These are phyloP conservation scores for Haematococcus sp. DNA, from an alignment of 139 green algal species.

Conservation along the genomic window DNA sequence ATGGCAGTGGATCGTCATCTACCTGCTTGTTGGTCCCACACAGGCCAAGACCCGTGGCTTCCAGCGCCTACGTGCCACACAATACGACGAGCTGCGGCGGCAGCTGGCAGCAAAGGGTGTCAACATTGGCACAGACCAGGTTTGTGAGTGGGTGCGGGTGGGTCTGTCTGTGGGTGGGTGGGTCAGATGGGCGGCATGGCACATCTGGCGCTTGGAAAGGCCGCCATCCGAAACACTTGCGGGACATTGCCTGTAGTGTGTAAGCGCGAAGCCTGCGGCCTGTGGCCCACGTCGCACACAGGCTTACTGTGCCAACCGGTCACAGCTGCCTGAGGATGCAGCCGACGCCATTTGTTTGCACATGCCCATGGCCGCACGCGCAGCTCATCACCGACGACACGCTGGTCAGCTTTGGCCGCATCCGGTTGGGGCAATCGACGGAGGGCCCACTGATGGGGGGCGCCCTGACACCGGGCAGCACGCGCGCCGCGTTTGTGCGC, in stretches of 20 bases:
- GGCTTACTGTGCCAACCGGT: too few species aligned
- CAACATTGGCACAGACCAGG: constrained; percentile 38
- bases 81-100: constrained; percentile 58
- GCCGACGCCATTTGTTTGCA: too few species aligned
- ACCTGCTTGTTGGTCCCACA: too few species aligned
- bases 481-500: too few species aligned
- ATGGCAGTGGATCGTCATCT: too few species aligned
- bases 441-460: constrained; percentile 2
- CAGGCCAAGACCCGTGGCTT: constrained; percentile 40
- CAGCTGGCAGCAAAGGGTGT: constrained; percentile 24
- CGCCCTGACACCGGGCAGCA: neutral
- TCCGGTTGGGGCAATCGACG: neutral
- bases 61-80: constrained; percentile 48
- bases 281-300: too few species aligned
- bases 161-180: neutral
- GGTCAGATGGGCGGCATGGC: neutral
- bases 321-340: too few species aligned
- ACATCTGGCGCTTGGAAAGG: too few species aligned
- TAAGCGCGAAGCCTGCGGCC: too few species aligned
- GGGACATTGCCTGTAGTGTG: too few species aligned
- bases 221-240: too few species aligned
- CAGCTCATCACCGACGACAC: constrained; percentile 44
- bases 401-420: constrained; percentile 35
- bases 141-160: neutral
- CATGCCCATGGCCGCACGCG: too few species aligned